These are phyloP conservation scores for Chlamydomonas sp. DNA, from an alignment of 139 green algal species.

Conservation along the genomic window DNA sequence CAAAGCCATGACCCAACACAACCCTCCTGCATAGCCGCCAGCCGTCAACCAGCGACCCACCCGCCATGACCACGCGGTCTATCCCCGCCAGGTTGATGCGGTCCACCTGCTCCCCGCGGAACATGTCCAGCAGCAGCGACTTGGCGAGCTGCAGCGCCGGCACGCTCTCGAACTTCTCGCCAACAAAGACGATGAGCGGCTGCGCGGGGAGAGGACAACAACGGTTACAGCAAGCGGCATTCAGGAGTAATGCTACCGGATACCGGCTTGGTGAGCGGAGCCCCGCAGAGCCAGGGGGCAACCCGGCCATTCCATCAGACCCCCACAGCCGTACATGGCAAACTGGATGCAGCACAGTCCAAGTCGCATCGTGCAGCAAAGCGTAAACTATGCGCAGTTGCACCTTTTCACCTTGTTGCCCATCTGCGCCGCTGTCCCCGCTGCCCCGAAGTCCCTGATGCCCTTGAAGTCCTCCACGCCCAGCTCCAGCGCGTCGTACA, in stretches of 20 bases:
- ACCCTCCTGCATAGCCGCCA: not conserved
- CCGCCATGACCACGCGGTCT: conserved; percentile 78
- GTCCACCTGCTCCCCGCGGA: conserved; percentile 79
- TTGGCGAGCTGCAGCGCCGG: conserved; percentile 71
- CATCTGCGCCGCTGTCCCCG: conserved; percentile 39
- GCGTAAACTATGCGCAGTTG: no score
- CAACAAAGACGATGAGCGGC: conserved; percentile 89
- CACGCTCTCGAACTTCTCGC: conserved; percentile 86
- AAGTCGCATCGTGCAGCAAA: no score
- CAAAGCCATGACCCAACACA: not conserved
- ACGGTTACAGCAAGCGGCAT: not conserved
- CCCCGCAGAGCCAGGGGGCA: not conserved
- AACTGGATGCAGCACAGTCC: no score
- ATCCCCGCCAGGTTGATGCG: conserved; percentile 85
- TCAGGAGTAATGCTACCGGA: not conserved
- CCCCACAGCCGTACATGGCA: not conserved
- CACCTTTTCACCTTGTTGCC: conserved; percentile 54
- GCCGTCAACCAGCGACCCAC: not conserved
- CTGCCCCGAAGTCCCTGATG: conserved; percentile 58
- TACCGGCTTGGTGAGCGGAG: no score
- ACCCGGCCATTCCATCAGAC: not conserved
- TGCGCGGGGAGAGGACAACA: conserved; percentile 42
- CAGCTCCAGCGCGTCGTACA: conserved; percentile 92
- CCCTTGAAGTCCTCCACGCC: conserved; percentile 67
- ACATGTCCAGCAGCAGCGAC: conserved; percentile 89